Percentiles rank a stretch among this genome's conserved stretches.
Evolutionary conservation across 2,329 filamentous ascomycete species (phyloP).

Genomic region (Trichoderma koningii): DNA sequence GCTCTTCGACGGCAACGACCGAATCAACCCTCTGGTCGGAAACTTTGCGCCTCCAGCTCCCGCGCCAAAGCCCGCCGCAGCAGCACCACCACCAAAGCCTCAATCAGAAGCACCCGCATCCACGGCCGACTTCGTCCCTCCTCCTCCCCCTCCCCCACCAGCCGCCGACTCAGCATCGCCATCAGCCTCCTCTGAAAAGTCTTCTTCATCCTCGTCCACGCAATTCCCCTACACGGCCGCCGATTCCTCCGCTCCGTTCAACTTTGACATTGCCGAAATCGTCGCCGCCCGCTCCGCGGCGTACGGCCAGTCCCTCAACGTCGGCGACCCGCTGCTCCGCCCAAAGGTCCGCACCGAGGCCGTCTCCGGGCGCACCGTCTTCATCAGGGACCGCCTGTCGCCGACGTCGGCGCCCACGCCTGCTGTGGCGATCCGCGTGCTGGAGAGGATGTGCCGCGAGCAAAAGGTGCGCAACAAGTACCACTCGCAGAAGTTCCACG

Average conservation of each 20-base stretch:
- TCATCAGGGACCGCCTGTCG: slow-evolving; percentile 38
- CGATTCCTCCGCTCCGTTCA: slow-evolving; percentile 29
- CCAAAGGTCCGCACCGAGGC: slow-evolving; percentile 38
- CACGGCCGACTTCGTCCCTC: slow-evolving; percentile 29
- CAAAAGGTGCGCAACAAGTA: slow-evolving; percentile 63
- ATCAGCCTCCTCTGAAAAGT: not conserved
- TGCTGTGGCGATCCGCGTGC: slow-evolving; percentile 47
- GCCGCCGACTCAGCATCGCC: slow-evolving; percentile 11
- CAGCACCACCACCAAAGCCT: slow-evolving; percentile 25
- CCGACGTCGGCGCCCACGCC: slow-evolving; percentile 44
- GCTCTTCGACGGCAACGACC: slow-evolving; percentile 6
- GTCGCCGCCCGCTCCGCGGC: slow-evolving; percentile 38
- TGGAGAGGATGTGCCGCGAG: slow-evolving; percentile 43
- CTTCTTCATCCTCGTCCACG: not conserved
- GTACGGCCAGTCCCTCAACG: slow-evolving; percentile 31
- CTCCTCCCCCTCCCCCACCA: slow-evolving; percentile 29
- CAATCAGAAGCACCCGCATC: slow-evolving; percentile 22
- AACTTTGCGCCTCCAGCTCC: slow-evolving; percentile 32
- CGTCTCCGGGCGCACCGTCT: slow-evolving; percentile 45
- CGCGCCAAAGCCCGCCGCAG: slow-evolving; percentile 6
- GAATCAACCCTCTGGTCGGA: slow-evolving; percentile 40
- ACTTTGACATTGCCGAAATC: slow-evolving; percentile 42
- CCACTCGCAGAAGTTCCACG: slow-evolving; percentile 67
- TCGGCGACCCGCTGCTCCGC: slow-evolving; percentile 34
- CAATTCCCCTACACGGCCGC: slow-evolving; percentile 36